A percentile compares a stretch with the other conserved stretches of the same genome.
Evolutionary conservation across 2,329 filamentous ascomycete genomes (phyloP).

Genomic region (Fusarium protoensiforme): DNA sequence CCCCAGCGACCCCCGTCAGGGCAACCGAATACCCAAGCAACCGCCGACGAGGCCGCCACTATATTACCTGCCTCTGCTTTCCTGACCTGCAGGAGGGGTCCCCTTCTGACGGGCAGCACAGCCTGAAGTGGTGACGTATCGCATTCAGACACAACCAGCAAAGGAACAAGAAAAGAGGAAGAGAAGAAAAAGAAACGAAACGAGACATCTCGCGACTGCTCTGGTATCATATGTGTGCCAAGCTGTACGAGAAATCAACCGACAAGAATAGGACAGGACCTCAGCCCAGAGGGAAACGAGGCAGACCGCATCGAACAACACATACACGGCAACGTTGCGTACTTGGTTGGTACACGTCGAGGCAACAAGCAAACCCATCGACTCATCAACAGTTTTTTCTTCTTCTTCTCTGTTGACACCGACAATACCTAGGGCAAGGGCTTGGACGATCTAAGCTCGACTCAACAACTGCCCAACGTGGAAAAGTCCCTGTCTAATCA

Average conservation of each 20-base stretch:
- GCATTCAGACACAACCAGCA: conserved; percentile 30
- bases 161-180: conserved; percentile 24
- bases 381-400: conserved; percentile 14
- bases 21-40: conserved; percentile 40
- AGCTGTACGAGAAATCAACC: conserved; percentile 22
- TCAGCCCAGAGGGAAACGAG: conserved; percentile 23
- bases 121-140: conserved; percentile 41
- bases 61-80: conserved; percentile 37
- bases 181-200: background rate
- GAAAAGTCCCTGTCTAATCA: conserved; percentile 21
- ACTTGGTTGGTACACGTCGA: conserved; percentile 10
- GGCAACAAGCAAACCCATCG: background rate
- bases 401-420: background rate
- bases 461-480: conserved; percentile 31
- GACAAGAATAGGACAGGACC: conserved; percentile 24
- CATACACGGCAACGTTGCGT: conserved; percentile 2
- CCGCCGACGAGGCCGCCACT: conserved; percentile 28
- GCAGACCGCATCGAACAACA: conserved; percentile 25
- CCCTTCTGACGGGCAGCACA: conserved; percentile 35
- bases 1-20: conserved; percentile 35
- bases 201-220: background rate
- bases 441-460: conserved; percentile 18
- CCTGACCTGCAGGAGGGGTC: conserved; percentile 27
- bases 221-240: conserved; percentile 25
- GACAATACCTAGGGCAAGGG: conserved; percentile 33